These are phyloP conservation scores for Tolypocladium guangdongense DNA, from an alignment of 2,329 filamentous ascomycete genomes.

Conservation along the genomic window DNA sequence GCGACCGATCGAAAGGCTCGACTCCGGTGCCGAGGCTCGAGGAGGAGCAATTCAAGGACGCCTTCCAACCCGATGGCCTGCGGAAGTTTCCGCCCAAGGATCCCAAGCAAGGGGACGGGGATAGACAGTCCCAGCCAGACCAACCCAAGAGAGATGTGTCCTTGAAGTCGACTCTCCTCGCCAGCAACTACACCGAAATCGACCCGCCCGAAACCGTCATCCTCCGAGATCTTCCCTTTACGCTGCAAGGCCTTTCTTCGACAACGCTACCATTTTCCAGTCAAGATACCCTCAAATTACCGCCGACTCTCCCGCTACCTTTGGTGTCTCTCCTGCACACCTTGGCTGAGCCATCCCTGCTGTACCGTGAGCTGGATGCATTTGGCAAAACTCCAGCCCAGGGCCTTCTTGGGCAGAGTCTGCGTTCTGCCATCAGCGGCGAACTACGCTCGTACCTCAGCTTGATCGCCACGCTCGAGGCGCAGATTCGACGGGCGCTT, in stretches of 20 bases:
- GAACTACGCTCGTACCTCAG: constrained; percentile 86
- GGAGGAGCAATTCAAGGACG: constrained; percentile 38
- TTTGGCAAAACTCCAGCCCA: constrained; percentile 76
- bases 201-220: constrained; percentile 55
- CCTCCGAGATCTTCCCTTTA: constrained; percentile 78
- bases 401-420: constrained; percentile 82
- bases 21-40: constrained; percentile 28
- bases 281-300: constrained; percentile 61
- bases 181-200: constrained; percentile 44
- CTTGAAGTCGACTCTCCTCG: constrained; percentile 45
- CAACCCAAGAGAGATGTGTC: constrained; percentile 36
- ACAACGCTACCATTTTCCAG: constrained; percentile 69
- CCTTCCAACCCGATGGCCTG: constrained; percentile 43
- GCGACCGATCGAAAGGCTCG: constrained; percentile 25
- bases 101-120: constrained; percentile 24
- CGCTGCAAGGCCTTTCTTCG: constrained; percentile 83
- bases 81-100: constrained; percentile 31
- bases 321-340: constrained; percentile 80
- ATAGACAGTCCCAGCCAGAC: constrained; percentile 20
- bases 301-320: constrained; percentile 68
- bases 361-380: constrained; percentile 69
- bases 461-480: constrained; percentile 83
- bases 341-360: constrained; percentile 83
- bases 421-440: constrained; percentile 73
- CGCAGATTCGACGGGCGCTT: constrained; percentile 77